Conservation (phyloP, 768 basidiomycete species). For the Phlebiopsis flavidoalba region DNA sequence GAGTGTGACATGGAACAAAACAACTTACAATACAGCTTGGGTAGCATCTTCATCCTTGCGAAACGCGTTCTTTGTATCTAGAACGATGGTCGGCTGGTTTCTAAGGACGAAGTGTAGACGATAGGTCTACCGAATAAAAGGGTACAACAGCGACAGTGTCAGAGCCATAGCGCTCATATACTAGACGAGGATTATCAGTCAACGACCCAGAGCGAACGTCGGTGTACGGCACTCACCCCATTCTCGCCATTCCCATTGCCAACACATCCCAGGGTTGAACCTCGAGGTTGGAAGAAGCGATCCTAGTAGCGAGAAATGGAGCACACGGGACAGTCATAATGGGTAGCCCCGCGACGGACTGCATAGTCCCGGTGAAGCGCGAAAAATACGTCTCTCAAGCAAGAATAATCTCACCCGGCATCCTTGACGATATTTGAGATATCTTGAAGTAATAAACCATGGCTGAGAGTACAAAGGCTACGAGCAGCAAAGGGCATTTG, state of each 20-base stretch:
- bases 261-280: neutral
- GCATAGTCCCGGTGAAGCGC: too few species aligned
- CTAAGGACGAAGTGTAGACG: neutral
- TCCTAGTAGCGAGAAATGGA: neutral
- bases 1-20: neutral
- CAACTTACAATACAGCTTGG: neutral
- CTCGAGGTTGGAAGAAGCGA: neutral
- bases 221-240: neutral
- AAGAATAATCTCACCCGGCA: neutral
- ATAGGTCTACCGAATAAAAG: neutral
- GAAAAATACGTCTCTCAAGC: neutral
- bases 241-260: neutral
- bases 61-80: neutral
- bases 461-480: neutral
- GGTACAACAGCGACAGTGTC: neutral
- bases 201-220: neutral
- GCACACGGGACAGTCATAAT: neutral
- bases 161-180: neutral
- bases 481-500: neutral
- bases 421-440: neutral
- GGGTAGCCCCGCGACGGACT: neutral
- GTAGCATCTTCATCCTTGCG: neutral
- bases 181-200: neutral
- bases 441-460: neutral
- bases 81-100: neutral